Conservation (phyloP, 352 stramenopile genomes). For the Pythium apleroticum region DNA sequence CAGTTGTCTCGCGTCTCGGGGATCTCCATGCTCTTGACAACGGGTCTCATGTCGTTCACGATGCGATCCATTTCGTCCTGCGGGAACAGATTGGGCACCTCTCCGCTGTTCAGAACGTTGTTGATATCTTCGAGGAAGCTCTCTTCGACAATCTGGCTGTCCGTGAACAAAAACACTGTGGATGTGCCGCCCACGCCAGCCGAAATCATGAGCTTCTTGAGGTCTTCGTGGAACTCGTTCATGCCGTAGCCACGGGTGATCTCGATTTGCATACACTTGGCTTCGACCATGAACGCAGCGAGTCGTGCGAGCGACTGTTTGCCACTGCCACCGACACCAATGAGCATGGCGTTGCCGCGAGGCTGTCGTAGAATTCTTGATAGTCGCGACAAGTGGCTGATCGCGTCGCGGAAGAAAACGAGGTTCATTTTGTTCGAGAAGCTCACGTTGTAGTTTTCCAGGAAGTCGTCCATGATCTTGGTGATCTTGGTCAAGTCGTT, state of each 20-base stretch:
- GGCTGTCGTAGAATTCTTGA: conserved; percentile 91
- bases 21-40: conserved; percentile 87
- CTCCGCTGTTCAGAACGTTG: conserved; percentile 95
- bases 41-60: conserved; percentile 89
- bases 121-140: conserved; percentile 97
- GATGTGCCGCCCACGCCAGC: conserved; percentile 82
- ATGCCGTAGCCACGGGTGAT: conserved; percentile 91
- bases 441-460: conserved; percentile 95
- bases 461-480: conserved; percentile 87
- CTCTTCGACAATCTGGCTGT: conserved; percentile 95
- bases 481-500: conserved; percentile 80
- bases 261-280: conserved; percentile 91
- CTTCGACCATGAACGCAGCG: conserved; percentile 90
- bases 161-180: conserved; percentile 93
- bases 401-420: conserved; percentile 94
- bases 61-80: conserved; percentile 94
- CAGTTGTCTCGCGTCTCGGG: conserved; percentile 93
- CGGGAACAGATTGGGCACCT: conserved; percentile 95
- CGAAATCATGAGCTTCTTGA: conserved; percentile 93
- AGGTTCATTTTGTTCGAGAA: conserved; percentile 95
- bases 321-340: conserved; percentile 93
- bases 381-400: conserved; percentile 89
- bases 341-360: conserved; percentile 94
- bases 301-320: conserved; percentile 93
- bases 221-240: conserved; percentile 91